Evolutionary conservation across 2,329 filamentous ascomycete genomes (phyloP).

Genomic region (Paraphoma sp.): DNA sequence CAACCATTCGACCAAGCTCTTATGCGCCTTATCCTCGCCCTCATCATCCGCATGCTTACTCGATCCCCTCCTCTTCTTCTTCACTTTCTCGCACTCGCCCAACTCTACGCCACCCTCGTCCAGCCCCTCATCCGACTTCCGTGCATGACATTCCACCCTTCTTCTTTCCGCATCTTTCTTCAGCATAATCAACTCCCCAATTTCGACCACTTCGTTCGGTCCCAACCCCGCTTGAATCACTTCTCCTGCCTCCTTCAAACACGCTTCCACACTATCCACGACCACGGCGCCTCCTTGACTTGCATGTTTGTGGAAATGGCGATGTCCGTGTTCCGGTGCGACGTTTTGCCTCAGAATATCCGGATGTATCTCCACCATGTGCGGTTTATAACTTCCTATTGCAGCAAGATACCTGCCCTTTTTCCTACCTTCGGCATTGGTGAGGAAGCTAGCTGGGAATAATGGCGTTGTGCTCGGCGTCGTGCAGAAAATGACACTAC

Average conservation of each 20-base stretch:
- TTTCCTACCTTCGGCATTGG: conserved; percentile 70
- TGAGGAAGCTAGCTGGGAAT: conserved; percentile 77
- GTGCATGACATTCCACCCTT: conserved; percentile 33
- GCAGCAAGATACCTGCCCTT: conserved; percentile 76
- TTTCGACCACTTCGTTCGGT: conserved; percentile 80
- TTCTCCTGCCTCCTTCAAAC: conserved; percentile 84
- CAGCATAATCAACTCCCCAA: conserved; percentile 80
- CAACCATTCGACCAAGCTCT: conserved; percentile 63
- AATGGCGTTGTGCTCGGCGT: conserved; percentile 77
- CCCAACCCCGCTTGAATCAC: conserved; percentile 78
- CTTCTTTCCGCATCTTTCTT: conserved; percentile 58
- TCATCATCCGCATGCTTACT: conserved; percentile 29
- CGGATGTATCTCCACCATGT: conserved; percentile 84
- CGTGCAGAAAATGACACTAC: conserved; percentile 88
- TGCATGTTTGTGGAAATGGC: conserved; percentile 71
- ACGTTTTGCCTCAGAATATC: conserved; percentile 74
- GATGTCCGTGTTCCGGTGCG: conserved; percentile 55
- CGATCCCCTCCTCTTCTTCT: conserved; percentile 64
- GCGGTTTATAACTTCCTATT: conserved; percentile 71
- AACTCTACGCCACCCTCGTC: conserved; percentile 79
- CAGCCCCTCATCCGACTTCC: conserved; percentile 42
- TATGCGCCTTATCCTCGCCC: conserved; percentile 42
- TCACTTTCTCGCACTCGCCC: conserved; percentile 70
- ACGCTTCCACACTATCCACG: conserved; percentile 76
- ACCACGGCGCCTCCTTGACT: conserved; percentile 66